These are phyloP conservation scores for Neohortaea acidophila DNA, from an alignment of 495 filamentous ascomycete genomes.

Conservation along the genomic window DNA sequence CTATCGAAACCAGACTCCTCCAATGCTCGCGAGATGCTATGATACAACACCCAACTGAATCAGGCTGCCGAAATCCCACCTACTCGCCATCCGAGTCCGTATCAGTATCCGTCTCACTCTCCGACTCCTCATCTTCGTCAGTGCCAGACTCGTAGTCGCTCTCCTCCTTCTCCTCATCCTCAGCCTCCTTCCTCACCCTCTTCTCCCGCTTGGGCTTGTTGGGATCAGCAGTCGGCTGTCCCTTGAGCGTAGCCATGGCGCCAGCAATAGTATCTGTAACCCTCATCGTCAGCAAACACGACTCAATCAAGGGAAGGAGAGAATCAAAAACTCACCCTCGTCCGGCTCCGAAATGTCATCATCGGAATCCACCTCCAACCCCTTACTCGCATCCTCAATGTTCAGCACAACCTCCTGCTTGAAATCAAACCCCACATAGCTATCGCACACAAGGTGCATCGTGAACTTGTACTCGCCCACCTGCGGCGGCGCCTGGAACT, in stretches of 20 bases:
- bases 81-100: conserved; percentile 38
- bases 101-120: conserved; percentile 57
- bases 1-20: too few species aligned
- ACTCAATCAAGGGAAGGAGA: too few species aligned
- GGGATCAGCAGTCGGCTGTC: conserved; percentile 33
- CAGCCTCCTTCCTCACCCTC: conserved; percentile 37
- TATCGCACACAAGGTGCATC: conserved; percentile 83
- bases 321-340: too few species aligned
- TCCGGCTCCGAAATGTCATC: conserved; percentile 97
- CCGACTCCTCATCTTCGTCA: conserved; percentile 29
- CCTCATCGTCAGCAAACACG: not conserved
- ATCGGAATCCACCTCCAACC: conserved; percentile 58
- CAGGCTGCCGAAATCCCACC: too few species aligned
- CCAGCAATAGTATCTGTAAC: conserved; percentile 76
- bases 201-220: conserved; percentile 21
- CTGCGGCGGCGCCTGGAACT: conserved; percentile 92
- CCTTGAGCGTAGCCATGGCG: conserved; percentile 82
- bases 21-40: too few species aligned
- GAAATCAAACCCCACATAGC: conserved; percentile 82
- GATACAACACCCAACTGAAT: too few species aligned
- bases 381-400: conserved; percentile 83
- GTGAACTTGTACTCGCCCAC: conserved; percentile 81
- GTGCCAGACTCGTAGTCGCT: conserved; percentile 48
- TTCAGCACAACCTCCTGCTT: conserved; percentile 74
- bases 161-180: conserved; percentile 33